Conservation (phyloP, 345 rosid genomes). For the Eucalyptus cloeziana region DNA sequence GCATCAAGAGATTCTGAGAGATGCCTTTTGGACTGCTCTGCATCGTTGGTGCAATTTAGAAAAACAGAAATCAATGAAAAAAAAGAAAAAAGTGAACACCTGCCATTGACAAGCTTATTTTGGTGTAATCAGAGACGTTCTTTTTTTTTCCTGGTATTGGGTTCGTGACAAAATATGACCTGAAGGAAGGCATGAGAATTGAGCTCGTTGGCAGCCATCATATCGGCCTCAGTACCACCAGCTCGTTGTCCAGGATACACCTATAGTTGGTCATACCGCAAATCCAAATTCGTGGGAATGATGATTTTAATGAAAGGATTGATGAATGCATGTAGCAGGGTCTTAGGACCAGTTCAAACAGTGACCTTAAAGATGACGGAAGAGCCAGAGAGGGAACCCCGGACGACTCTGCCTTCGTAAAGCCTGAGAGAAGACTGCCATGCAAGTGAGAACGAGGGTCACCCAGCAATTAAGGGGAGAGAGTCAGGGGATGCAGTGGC, state of each 20-base stretch:
- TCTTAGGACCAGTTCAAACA: neutral
- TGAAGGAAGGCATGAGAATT: slow-evolving; percentile 82
- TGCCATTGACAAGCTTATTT: neutral
- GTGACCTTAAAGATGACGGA: slow-evolving; percentile 64
- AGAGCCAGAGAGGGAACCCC: slow-evolving; percentile 61
- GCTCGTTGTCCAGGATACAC: slow-evolving; percentile 88
- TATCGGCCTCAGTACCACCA: slow-evolving; percentile 80
- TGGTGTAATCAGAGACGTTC: neutral
- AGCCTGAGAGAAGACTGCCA: slow-evolving; percentile 73
- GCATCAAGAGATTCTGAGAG: slow-evolving; percentile 52
- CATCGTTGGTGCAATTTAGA: neutral
- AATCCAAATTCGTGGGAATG: neutral
- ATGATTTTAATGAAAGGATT: neutral
- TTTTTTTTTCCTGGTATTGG: neutral
- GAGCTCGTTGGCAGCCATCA: slow-evolving; percentile 97
- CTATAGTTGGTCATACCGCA: slow-evolving; percentile 6
- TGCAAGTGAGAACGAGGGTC: slow-evolving; percentile 7
- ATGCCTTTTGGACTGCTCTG: slow-evolving; percentile 53
- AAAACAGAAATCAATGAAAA: neutral
- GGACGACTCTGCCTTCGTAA: slow-evolving; percentile 84
- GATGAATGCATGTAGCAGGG: neutral
- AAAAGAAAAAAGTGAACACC: neutral
- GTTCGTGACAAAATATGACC: slow-evolving; percentile 17
- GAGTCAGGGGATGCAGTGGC: neutral
- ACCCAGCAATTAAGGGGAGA: neutral